Conservation (phyloP, 2,329 filamentous ascomycete genomes). For the Leptographium radiaticola region DNA sequence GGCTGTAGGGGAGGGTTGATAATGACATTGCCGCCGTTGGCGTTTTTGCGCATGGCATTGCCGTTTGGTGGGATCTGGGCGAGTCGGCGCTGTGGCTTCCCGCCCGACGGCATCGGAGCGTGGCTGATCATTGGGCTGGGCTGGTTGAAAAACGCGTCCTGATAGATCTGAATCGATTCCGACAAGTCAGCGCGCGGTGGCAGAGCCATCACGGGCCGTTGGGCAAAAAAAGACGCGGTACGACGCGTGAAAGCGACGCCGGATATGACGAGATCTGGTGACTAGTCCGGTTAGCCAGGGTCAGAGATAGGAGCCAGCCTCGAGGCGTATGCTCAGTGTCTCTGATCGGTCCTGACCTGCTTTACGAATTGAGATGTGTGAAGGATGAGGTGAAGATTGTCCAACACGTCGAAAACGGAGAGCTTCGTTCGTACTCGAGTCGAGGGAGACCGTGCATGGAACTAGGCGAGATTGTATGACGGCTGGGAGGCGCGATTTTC, state of each 20-base stretch:
- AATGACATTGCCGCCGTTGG: conserved; percentile 47
- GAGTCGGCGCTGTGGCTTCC: conserved; percentile 35
- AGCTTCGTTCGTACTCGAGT: background rate
- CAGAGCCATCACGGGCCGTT: conserved; percentile 38
- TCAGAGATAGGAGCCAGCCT: background rate
- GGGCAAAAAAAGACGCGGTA: background rate
- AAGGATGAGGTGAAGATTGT: background rate
- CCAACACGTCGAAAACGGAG: background rate
- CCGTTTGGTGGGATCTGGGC: conserved; percentile 16
- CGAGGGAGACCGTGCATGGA: background rate
- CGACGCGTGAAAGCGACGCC: background rate
- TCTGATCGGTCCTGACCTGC: background rate
- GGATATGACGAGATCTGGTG: background rate
- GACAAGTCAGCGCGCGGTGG: conserved; percentile 32
- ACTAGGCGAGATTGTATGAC: no score
- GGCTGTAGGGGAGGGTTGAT: conserved; percentile 49
- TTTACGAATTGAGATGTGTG: background rate
- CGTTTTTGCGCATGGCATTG: conserved; percentile 42
- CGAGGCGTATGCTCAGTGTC: background rate
- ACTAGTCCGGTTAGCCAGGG: background rate
- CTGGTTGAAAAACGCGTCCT: conserved; percentile 35
- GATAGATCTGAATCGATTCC: conserved; percentile 38
- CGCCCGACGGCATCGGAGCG: conserved; percentile 40
- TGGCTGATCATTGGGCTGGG: conserved; percentile 38
- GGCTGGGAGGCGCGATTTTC: background rate